Evolutionary conservation across 2,329 filamentous ascomycete genomes (phyloP), one percentile per base, ranked within the genome.

Genomic region (Phaeosphaeria sp.): DNA sequence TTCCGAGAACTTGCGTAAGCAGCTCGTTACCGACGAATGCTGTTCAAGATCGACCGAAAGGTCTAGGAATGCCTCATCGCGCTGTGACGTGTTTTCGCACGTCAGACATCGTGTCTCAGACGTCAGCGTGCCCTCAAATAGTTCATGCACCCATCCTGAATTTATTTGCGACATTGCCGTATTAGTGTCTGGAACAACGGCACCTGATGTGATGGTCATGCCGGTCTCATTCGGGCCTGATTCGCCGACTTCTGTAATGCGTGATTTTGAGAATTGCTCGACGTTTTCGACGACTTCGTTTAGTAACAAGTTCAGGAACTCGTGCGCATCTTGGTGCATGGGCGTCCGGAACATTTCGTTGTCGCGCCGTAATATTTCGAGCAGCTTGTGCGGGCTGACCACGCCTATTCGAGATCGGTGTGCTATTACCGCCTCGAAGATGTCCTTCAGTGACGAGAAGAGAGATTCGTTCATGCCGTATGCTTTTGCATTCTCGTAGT

Each of bases 261-360:
- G 79, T 56, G 87, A 84, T 69, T 87, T 89, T 24, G 93, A 90
- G 68, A 93, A 92, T n/a, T 88, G 85, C 78, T 99, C 95, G 24
- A 99, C 93, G 71, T 94, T 96, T 48, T 93, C 87, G 51, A 99
- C 94, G 33, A 99, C 91, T 74, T 97, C 91, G 76, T 99, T 99
- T n/a, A 99, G 83, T 2, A 99, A 84, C 30, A 98, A 82, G 58
- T 96, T 96, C 68, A 98, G 87, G 67, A 99, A 99, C 74, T 99
- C 95, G 77, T 99, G 95, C 1, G 95, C 95, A 75, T 99, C 95
- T 75, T 99, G 95, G 77, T 99, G 95, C 91, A 97, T 97, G 3
- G 93, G 91, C 40, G 93, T 94, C 57, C 93, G 89, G 72, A 99
- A 99, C 90, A 97, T 93, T 77, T 99, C 95, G 74, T 99, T 96